These are phyloP conservation scores for Aphanoascus verrucosus DNA, from an alignment of 2,329 filamentous ascomycete species.

Conservation along the genomic window DNA sequence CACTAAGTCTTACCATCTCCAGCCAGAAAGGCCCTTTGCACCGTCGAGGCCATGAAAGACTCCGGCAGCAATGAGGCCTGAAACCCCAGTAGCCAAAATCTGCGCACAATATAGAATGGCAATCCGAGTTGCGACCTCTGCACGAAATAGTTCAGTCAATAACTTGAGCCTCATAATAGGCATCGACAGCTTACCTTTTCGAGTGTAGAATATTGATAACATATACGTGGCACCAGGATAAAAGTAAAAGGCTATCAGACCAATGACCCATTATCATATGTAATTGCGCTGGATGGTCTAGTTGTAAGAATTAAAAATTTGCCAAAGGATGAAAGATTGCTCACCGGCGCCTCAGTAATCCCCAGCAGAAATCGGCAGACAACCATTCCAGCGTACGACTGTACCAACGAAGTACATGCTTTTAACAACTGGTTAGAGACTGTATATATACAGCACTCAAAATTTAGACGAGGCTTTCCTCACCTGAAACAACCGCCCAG, in stretches of 20 bases:
- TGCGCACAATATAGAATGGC: conserved; percentile 17
- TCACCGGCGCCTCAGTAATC: conserved; percentile 18
- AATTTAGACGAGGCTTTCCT: background rate
- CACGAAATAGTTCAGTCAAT: conserved; percentile 17
- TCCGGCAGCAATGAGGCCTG: conserved; percentile 17
- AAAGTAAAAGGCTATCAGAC: conserved; percentile 30
- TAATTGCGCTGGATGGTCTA: no score
- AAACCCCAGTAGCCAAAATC: conserved; percentile 17
- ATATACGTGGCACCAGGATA: conserved; percentile 54
- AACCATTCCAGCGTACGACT: conserved; percentile 36
- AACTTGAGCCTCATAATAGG: conserved; percentile 20
- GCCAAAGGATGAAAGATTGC: conserved; percentile 8
- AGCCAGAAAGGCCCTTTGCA: conserved; percentile 24
- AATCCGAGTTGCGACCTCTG: conserved; percentile 19
- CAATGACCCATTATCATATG: background rate
- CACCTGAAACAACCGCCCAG: conserved; percentile 11
- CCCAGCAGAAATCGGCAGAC: conserved; percentile 18
- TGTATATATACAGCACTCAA: background rate
- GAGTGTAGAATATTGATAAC: conserved; percentile 57
- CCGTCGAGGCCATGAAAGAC: conserved; percentile 24
- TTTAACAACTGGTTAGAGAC: conserved; percentile 13
- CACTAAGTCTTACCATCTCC: conserved; percentile 44
- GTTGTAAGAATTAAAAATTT: background rate
- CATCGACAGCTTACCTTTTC: conserved; percentile 42
- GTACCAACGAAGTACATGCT: conserved; percentile 34